Conservation (phyloP, 768 basidiomycete species). For the Collybia nuda region DNA sequence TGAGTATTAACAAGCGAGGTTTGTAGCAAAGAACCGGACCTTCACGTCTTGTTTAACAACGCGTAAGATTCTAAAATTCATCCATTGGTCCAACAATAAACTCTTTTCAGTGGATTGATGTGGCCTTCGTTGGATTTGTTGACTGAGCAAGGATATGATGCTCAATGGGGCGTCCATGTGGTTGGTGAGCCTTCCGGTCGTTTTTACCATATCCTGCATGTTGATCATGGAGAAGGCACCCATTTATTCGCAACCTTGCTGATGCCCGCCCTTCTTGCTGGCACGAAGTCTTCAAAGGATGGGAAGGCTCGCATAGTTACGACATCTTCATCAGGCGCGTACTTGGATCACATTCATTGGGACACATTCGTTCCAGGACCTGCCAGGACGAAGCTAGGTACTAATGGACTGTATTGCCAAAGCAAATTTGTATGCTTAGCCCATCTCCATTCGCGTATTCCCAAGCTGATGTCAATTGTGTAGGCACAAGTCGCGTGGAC, state of each 20-base stretch:
- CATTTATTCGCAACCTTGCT: slow-evolving; percentile 50
- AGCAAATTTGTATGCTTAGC: slow-evolving; percentile 43
- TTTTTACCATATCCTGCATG: no score
- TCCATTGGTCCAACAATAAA: neutral
- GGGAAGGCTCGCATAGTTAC: slow-evolving; percentile 48
- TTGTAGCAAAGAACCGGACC: slow-evolving; percentile 38
- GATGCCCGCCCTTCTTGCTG: slow-evolving; percentile 43
- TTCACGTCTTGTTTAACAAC: slow-evolving; percentile 52
- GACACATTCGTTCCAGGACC: slow-evolving; percentile 38
- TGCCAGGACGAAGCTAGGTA: slow-evolving; percentile 18
- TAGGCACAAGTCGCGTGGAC: slow-evolving; percentile 46
- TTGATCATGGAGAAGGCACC: no score
- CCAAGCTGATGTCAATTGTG: neutral
- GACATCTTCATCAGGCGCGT: slow-evolving; percentile 44
- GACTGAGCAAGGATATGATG: slow-evolving; percentile 58
- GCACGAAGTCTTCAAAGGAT: slow-evolving; percentile 34
- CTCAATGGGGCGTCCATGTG: slow-evolving; percentile 60
- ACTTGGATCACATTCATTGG: slow-evolving; percentile 32
- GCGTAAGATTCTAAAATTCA: slow-evolving; percentile 30
- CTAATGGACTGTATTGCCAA: slow-evolving; percentile 26
- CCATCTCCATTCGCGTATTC: neutral
- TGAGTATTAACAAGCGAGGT: no score
- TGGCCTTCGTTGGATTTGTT: no score
- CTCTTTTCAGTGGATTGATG: slow-evolving; percentile 46
- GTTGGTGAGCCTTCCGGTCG: slow-evolving; percentile 30